Evolutionary conservation across 306 rosid genomes (phyloP).

Genomic region (Rubus parviflorus): DNA sequence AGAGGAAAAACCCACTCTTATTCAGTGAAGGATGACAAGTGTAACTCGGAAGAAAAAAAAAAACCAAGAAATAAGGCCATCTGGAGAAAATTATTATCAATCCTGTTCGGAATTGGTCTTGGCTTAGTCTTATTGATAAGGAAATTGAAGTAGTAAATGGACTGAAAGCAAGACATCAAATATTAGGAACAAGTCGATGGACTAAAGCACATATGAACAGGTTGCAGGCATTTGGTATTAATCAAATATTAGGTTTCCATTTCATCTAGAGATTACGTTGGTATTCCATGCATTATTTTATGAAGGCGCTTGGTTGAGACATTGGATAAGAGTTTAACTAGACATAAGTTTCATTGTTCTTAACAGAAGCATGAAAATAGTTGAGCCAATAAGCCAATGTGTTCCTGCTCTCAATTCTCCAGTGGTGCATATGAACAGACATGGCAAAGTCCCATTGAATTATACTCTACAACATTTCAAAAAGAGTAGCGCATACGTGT

Average conservation of each 20-base stretch:
- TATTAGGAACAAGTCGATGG: no score
- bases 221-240: no score
- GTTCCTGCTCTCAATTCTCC: slow-evolving; percentile 7
- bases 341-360: neutral
- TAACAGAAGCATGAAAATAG: neutral
- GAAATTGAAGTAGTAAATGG: neutral
- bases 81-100: no score
- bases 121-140: neutral
- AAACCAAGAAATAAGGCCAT: no score
- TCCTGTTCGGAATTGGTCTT: neutral
- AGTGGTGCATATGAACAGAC: neutral
- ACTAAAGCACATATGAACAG: no score
- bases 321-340: neutral
- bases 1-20: no score
- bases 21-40: no score
- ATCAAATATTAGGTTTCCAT: no score
- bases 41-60: no score
- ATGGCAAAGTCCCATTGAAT: neutral
- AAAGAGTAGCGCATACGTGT: neutral
- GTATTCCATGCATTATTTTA: neutral
- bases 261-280: neutral
- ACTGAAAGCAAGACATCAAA: neutral
- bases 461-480: neutral
- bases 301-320: no score
- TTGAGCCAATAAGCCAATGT: neutral